Conservation (phyloP, 148 eudicot genomes). For the Selenicereus undatus region DNA sequence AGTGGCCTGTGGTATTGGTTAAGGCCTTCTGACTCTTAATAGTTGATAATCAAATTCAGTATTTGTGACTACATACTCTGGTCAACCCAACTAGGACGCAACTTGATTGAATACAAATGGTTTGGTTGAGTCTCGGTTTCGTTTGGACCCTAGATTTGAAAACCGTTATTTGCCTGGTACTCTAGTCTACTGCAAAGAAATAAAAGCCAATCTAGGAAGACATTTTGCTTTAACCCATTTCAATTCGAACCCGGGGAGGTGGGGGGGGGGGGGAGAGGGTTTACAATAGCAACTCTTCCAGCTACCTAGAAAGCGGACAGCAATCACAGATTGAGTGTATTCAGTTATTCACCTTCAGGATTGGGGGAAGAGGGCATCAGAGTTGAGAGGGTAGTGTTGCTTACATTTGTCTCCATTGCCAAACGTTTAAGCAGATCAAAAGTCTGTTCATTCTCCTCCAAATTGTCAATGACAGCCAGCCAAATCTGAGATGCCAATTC, state of each 20-base stretch:
- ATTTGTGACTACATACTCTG: too few relatives aligned
- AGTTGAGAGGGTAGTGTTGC: slow-evolving; percentile 13
- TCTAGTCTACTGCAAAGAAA: background rate
- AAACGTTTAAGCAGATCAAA: slow-evolving; percentile 63
- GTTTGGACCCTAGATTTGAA: background rate
- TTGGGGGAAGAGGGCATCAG: background rate
- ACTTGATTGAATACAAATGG: background rate
- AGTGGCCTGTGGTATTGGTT: background rate
- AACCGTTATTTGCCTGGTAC: background rate
- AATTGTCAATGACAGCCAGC: slow-evolving; percentile 70
- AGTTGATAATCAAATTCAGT: background rate
- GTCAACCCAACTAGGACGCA: background rate
- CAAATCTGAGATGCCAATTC: slow-evolving; percentile 70
- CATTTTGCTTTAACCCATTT: background rate
- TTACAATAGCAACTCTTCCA: background rate
- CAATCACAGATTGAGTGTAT: too few relatives aligned
- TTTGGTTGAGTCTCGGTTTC: background rate
- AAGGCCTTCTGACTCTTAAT: too few relatives aligned
- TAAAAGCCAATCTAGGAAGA: background rate
- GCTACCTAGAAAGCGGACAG: background rate
- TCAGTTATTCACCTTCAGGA: too few relatives aligned
- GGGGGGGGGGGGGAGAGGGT: background rate
- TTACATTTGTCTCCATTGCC: slow-evolving; percentile 61
- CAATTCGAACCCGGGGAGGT: background rate
- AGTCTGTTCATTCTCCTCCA: slow-evolving; percentile 57